These are phyloP conservation scores for Drechslerella dactyloides DNA, from an alignment of 2,329 filamentous ascomycete species.

Conservation along the genomic window DNA sequence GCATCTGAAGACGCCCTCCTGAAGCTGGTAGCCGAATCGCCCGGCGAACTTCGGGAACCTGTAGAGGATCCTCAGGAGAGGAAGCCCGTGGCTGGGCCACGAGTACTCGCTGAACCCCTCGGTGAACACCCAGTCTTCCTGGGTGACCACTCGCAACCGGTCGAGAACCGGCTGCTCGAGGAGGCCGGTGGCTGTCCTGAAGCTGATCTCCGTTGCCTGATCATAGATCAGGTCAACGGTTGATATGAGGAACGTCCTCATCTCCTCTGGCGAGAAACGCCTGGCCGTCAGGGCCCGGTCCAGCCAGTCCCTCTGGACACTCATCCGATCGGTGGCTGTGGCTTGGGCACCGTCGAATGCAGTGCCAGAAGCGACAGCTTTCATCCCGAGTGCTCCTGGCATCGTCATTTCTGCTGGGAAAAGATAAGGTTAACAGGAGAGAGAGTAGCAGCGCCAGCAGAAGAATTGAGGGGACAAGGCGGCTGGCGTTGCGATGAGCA, in stretches of 20 bases:
- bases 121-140: constrained; percentile 16
- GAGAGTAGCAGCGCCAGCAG: too few relatives aligned
- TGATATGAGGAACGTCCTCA: constrained; percentile 10
- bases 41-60: constrained; percentile 11
- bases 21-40: constrained; percentile 4
- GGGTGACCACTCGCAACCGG: neutral
- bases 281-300: neutral
- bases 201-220: constrained; percentile 8
- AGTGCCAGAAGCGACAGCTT: neutral
- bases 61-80: constrained; percentile 15
- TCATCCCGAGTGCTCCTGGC: neutral
- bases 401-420: neutral
- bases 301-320: constrained; percentile 10
- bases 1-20: neutral
- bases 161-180: neutral
- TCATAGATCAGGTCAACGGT: constrained; percentile 6
- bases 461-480: too few relatives aligned
- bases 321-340: neutral
- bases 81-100: constrained; percentile 13
- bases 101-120: constrained; percentile 11
- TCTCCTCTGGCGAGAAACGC: constrained; percentile 3
- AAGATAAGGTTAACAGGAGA: too few relatives aligned
- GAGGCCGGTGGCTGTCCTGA: neutral
- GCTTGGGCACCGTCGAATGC: neutral
- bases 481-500: too few relatives aligned